Base-by-base conservation (phyloP, 169 alveolate species). In the Plasmodium vinckei region DNA sequence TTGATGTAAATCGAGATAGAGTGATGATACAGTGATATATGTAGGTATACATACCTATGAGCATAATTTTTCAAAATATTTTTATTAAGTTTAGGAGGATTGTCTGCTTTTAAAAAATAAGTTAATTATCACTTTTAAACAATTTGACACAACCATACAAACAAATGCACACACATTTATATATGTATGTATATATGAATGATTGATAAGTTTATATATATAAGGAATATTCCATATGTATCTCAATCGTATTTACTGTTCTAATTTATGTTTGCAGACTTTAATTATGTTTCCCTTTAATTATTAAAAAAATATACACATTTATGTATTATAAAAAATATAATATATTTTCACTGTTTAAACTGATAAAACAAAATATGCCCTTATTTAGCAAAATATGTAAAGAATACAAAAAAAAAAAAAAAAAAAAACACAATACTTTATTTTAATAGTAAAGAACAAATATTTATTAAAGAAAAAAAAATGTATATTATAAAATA, bases 391-490 rank as follows among this genome's bases (percentile, higher is more conserved):
- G 42, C 42, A 33, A 33, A 33, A 33, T 33, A 3, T 4, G 7
- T 33, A 33, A 33, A 33, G 60, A 27, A 25, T 17, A 33, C 17
- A 17, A 39, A 68, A 68, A 44, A 68, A 68, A 42, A 67, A 44
- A 44, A 42, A 67, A 42, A 67, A 13, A 39, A 68, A 17, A 69
- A 17, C 10, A 23, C 12, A 17, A 44, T 39, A 9, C 15, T 49
- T 69, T 64, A 13, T 46, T 46, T 69, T 19, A 64, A 23, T 69
- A 25, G 25, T n/a, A 69, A 47, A 15, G 65, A 39, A 49, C 82
- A 69, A 69, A 69, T 23, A 17, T 33, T 33, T 68, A 53, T 19
- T 68, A 33, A 46, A 21, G 25, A 53, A 39, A 68, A 33, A 33
- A 33, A 33, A 33, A 33, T 33, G 7, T 33, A 33, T 33, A 33